A percentile compares a stretch with the other conserved stretches of the same genome.
Conservation (phyloP, 495 filamentous ascomycete genomes). For the Daldinia loculata region DNA sequence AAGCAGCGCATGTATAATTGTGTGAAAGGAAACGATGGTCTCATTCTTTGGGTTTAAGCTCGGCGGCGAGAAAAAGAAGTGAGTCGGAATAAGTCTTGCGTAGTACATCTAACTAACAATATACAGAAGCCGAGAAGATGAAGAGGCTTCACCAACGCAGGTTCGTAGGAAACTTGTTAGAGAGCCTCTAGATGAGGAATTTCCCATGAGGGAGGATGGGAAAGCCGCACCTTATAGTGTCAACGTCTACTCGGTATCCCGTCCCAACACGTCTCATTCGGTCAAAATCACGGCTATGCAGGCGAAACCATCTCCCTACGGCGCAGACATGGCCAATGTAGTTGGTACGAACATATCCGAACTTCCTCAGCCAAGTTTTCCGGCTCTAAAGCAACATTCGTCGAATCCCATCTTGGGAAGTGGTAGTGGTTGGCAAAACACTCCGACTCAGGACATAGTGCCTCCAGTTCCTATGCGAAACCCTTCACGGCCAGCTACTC, state of each 20-base stretch:
- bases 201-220: slow-evolving; percentile 38
- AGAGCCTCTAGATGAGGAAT: slow-evolving; percentile 44
- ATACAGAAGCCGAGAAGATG: slow-evolving; percentile 47
- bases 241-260: slow-evolving; percentile 45
- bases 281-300: slow-evolving; percentile 36
- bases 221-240: slow-evolving; percentile 38
- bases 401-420: slow-evolving; percentile 53
- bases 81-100: slow-evolving; percentile 37
- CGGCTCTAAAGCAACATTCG: slow-evolving; percentile 46
- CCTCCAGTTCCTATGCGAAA: slow-evolving; percentile 41
- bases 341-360: slow-evolving; percentile 52
- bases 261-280: slow-evolving; percentile 46
- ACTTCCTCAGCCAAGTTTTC: slow-evolving; percentile 39
- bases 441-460: slow-evolving; percentile 30
- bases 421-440: slow-evolving; percentile 39
- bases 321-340: slow-evolving; percentile 45
- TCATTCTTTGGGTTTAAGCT: slow-evolving; percentile 61
- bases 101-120: slow-evolving; percentile 24
- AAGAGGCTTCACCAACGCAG: slow-evolving; percentile 35
- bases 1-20: slow-evolving; percentile 14
- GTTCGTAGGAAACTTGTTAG: slow-evolving; percentile 45
- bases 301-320: slow-evolving; percentile 43
- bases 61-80: slow-evolving; percentile 60
- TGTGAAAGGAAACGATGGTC: slow-evolving; percentile 51
- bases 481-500: slow-evolving; percentile 41